Conservation (phyloP, 768 basidiomycete species). For the Cystobasidium ongulense region DNA sequence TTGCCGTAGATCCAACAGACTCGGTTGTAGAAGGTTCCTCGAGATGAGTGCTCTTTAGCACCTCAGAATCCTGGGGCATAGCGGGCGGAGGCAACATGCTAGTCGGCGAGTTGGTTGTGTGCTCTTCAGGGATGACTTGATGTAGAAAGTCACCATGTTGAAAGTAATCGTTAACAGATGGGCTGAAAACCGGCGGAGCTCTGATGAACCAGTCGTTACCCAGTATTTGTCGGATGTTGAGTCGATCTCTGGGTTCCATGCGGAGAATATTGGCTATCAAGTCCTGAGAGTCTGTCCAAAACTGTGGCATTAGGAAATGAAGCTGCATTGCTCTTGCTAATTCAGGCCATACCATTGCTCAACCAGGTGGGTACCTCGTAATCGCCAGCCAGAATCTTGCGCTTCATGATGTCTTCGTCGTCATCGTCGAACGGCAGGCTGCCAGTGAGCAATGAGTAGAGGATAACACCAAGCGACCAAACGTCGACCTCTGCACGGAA, state of each 20-base stretch:
- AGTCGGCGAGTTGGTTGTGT: not conserved
- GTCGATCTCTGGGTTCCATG: slow-evolving; percentile 65
- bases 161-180: not conserved
- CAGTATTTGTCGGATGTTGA: slow-evolving; percentile 75
- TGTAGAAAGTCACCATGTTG: slow-evolving; percentile 39
- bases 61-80: not conserved
- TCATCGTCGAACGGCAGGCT: slow-evolving; percentile 91
- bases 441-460: slow-evolving; percentile 81
- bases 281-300: slow-evolving; percentile 68
- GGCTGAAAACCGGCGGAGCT: not conserved
- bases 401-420: slow-evolving; percentile 64
- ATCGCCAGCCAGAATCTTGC: slow-evolving; percentile 70
- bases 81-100: not conserved
- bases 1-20: slow-evolving; percentile 28
- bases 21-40: slow-evolving; percentile 7
- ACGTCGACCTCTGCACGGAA: slow-evolving; percentile 75
- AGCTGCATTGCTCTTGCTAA: no score
- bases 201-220: slow-evolving; percentile 72
- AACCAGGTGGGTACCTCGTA: slow-evolving; percentile 93
- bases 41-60: not conserved
- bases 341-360: slow-evolving; percentile 58
- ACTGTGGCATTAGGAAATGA: no score
- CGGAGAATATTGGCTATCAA: slow-evolving; percentile 69
- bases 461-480: slow-evolving; percentile 92
- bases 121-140: slow-evolving; percentile 30